phyloP scores from a whole-genome alignment of 2,329 filamentous ascomycete genomes.

The Aspergillus hortae region DNA sequence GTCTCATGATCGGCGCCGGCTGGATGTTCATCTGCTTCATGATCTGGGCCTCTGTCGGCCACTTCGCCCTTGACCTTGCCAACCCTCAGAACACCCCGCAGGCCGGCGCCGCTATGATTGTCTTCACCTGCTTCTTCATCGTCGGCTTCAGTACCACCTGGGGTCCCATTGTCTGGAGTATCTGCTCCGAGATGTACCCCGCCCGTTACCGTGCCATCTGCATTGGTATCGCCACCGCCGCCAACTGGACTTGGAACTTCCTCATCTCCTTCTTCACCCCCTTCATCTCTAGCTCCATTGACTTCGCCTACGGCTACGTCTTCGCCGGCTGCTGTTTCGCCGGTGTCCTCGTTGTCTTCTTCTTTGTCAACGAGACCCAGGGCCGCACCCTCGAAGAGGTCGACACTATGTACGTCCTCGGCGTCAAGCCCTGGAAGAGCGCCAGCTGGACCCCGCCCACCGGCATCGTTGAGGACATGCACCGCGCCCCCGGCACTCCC shows the following conservation, averaged over 20 bases:
- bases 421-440: conserved; percentile 62
- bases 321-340: conserved; percentile 70
- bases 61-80: conserved; percentile 38
- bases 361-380: conserved; percentile 73
- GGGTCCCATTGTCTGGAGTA: conserved; percentile 57
- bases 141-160: conserved; percentile 67
- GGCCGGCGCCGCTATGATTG: conserved; percentile 66
- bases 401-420: conserved; percentile 70
- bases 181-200: conserved; percentile 45
- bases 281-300: conserved; percentile 69
- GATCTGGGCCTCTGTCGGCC: conserved; percentile 59
- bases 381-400: conserved; percentile 74
- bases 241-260: conserved; percentile 79
- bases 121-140: conserved; percentile 71
- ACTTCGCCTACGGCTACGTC: conserved; percentile 74
- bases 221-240: conserved; percentile 71
- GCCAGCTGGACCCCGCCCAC: conserved; percentile 45
- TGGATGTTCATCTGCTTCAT: conserved; percentile 66
- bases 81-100: conserved; percentile 43
- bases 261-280: conserved; percentile 74
- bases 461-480: conserved; percentile 27
- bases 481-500: conserved; percentile 12
- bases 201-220: conserved; percentile 62
- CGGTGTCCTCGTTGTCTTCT: conserved; percentile 65
- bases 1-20: conserved; percentile 61